Evolutionary conservation across 371 early-diverging fungal species (phyloP).

Genomic region (Mucor velutinosus): DNA sequence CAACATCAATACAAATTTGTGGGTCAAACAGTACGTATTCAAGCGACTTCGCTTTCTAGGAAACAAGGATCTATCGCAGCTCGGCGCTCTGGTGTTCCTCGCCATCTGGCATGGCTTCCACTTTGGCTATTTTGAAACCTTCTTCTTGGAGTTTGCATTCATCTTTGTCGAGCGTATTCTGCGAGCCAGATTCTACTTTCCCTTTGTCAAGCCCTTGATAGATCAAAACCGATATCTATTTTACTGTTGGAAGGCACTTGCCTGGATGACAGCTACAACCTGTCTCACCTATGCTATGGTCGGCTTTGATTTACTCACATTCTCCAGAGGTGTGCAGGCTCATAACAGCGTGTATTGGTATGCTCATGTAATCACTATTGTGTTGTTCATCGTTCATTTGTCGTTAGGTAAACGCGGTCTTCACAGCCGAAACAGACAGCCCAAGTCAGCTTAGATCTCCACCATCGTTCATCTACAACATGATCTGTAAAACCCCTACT

Average conservation of each 20-base stretch:
- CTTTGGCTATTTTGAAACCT: slow-evolving; percentile 62
- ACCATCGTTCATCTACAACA: background rate
- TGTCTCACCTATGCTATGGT: slow-evolving; percentile 31
- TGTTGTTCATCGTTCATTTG: slow-evolving; percentile 2
- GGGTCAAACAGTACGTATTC: slow-evolving; percentile 72
- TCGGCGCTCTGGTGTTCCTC: slow-evolving; percentile 62
- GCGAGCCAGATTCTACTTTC: background rate
- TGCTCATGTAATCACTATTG: slow-evolving; percentile 30
- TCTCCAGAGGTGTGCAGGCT: slow-evolving; percentile 28
- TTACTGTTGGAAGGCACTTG: slow-evolving; percentile 28
- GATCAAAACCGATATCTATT: slow-evolving; percentile 7
- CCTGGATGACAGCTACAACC: slow-evolving; percentile 29
- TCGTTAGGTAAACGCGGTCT: background rate
- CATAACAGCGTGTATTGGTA: slow-evolving; percentile 39
- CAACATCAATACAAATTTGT: slow-evolving; percentile 76
- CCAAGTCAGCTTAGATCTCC: background rate
- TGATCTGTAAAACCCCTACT: background rate
- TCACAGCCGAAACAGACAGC: background rate
- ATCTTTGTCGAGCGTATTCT: slow-evolving; percentile 20
- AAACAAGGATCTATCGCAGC: slow-evolving; percentile 62
- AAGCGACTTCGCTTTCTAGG: slow-evolving; percentile 68
- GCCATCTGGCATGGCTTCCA: slow-evolving; percentile 76
- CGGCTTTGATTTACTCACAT: slow-evolving; percentile 41
- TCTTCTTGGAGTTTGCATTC: slow-evolving; percentile 63
- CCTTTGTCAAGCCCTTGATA: slow-evolving; percentile 19